These are phyloP conservation scores for Amylocarpus encephaloides DNA, from an alignment of 2,329 filamentous ascomycete genomes.

Conservation along the genomic window DNA sequence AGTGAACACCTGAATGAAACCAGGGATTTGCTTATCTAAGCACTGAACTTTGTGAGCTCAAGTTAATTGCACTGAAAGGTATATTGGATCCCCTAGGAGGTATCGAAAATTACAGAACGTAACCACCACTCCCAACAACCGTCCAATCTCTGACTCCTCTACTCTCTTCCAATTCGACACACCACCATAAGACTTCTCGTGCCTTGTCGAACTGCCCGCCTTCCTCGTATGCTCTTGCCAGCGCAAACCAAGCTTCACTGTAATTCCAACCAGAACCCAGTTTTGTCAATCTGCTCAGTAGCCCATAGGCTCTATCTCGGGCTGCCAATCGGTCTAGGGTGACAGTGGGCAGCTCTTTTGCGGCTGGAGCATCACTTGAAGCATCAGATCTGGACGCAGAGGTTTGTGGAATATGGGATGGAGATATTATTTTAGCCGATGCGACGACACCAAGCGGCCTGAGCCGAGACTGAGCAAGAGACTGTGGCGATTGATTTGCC, in stretches of 20 bases:
- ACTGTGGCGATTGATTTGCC: slow-evolving; percentile 10
- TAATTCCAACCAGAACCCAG: slow-evolving; percentile 84
- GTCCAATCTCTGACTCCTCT: slow-evolving; percentile 77
- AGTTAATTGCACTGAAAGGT: no score
- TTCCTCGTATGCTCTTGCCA: slow-evolving; percentile 82
- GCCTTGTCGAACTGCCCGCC: slow-evolving; percentile 80
- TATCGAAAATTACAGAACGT: slow-evolving; percentile 22
- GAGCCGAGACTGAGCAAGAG: neutral
- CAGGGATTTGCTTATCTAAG: no score
- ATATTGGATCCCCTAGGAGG: no score
- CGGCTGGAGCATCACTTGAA: slow-evolving; percentile 9
- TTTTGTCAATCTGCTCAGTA: slow-evolving; percentile 78
- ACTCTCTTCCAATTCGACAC: slow-evolving; percentile 86
- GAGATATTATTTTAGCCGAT: slow-evolving; percentile 22
- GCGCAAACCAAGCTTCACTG: slow-evolving; percentile 85
- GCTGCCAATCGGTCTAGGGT: slow-evolving; percentile 70
- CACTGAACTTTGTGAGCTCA: no score
- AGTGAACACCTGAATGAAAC: no score
- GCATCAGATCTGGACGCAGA: slow-evolving; percentile 12
- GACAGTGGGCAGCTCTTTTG: slow-evolving; percentile 22
- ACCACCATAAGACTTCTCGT: slow-evolving; percentile 95
- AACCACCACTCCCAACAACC: slow-evolving; percentile 54
- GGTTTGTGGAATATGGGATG: slow-evolving; percentile 27
- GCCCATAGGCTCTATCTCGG: slow-evolving; percentile 78
- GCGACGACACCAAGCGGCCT: slow-evolving; percentile 27